A percentile compares a stretch with the other conserved stretches of the same genome.
Evolutionary conservation across 306 rosid genomes (phyloP).

Genomic region (Benincasa hispida): DNA sequence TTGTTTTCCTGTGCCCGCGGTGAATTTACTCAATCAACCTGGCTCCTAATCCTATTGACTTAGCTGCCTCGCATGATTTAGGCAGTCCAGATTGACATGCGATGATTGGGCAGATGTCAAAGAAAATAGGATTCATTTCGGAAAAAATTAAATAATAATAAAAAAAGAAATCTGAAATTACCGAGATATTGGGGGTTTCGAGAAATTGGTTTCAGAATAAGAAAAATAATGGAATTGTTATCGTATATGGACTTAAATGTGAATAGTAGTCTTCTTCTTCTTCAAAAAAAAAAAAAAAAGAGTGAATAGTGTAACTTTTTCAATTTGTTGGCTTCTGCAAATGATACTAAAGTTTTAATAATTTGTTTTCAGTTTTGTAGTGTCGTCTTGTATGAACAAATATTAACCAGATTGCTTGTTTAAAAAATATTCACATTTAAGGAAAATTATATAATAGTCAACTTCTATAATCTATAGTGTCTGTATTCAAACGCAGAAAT

Average conservation of each 20-base stretch:
- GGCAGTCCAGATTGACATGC: conserved; percentile 5
- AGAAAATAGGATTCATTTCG: neutral
- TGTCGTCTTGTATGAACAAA: no score
- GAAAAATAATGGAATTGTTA: neutral
- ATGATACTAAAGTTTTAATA: no score
- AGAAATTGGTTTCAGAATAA: neutral
- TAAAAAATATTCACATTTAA: no score
- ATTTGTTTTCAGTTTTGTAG: no score
- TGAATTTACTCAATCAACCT: neutral
- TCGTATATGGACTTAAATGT: neutral
- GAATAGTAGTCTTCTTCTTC: no score
- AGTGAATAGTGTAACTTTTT: neutral
- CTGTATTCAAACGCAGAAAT: no score
- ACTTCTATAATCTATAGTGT: no score
- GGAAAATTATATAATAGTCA: no score
- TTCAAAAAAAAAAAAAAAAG: no score
- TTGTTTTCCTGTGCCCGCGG: neutral
- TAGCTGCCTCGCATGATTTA: neutral
- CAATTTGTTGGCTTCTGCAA: neutral
- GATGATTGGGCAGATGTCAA: neutral
- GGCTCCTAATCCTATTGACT: neutral
- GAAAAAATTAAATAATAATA: no score
- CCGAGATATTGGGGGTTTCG: neutral
- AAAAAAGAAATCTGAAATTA: neutral
- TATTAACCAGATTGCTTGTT: no score